Evolutionary conservation across 2,329 filamentous ascomycete species (phyloP).

Genomic region (Colletotrichum australisinense): DNA sequence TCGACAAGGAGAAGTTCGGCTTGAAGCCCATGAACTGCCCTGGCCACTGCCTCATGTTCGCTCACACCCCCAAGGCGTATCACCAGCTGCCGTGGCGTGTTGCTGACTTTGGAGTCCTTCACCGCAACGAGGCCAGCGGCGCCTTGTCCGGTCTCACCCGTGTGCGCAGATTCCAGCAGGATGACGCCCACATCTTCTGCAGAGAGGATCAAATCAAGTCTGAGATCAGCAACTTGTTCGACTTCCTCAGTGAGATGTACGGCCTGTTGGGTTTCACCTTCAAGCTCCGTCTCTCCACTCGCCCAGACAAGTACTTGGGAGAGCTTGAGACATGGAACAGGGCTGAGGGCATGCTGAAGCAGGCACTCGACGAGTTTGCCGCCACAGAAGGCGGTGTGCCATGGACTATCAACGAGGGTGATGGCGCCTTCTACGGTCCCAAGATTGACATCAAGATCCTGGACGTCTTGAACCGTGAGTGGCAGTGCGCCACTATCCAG

Average conservation of each 20-base stretch:
- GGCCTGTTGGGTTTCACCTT: constrained; percentile 79
- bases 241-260: constrained; percentile 81
- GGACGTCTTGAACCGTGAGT: constrained; percentile 81
- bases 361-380: constrained; percentile 83
- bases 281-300: constrained; percentile 93
- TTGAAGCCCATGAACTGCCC: constrained; percentile 99
- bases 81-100: constrained; percentile 90
- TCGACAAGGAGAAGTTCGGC: constrained; percentile 82
- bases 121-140: constrained; percentile 95
- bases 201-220: constrained; percentile 78
- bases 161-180: constrained; percentile 94
- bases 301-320: constrained; percentile 89
- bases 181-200: constrained; percentile 97
- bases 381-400: constrained; percentile 42
- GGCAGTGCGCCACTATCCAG: constrained; percentile 94
- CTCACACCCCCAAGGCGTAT: constrained; percentile 86
- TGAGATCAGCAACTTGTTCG: constrained; percentile 86
- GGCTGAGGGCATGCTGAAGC: constrained; percentile 83
- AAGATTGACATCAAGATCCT: constrained; percentile 98
- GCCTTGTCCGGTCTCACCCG: constrained; percentile 91
- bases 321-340: constrained; percentile 88
- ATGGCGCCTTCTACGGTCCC: constrained; percentile 97
- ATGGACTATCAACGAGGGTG: constrained; percentile 94
- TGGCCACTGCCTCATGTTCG: constrained; percentile 90
- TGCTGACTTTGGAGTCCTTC: constrained; percentile 89